Base-by-base conservation (phyloP, 345 rosid species). In the Rhodamnia argentea region DNA sequence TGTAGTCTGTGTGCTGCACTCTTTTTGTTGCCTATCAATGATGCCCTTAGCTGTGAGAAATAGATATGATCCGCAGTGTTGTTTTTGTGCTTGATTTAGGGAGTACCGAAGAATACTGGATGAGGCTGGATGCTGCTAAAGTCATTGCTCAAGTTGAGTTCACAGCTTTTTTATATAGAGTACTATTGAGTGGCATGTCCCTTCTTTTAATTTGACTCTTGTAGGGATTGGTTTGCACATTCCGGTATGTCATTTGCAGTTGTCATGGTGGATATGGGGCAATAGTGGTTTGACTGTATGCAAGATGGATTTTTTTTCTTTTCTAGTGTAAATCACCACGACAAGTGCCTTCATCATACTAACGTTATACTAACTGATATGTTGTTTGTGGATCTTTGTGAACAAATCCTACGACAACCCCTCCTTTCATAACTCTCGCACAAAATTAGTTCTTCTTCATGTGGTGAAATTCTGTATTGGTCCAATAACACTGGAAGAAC, bases 61-160 rank as follows among this genome's bases (percentile, higher is more conserved):
- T 60, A 27, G 1, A 60, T 14, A 27, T 60, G 47, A 54, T 27
- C 57, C 10, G 3, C 18, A 24, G 24, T 62, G 74, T 12, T 51
- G 85, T 83, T 59, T 53, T 58, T 87, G 50, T 82, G 84, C 3
- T 82, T 87, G 84, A 55, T 90, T 86, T 87, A 96, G 98, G 98
- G 78, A 96, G 99, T 86, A 94, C 98, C 6, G 96, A 93, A 83
- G 98, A 96, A 84, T 95, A 92, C 87, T 96, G 99, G 99, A 92
- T 91, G 91, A 94, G 99, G 88, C 88, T 84, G 86, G 99, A 96
- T 87, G 99, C 98, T 3, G 99, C 96, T 86, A 92, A 91, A 88
- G 95, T 94, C 85, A 83, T 96, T 84, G 96, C 99, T 92, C 94
- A 89, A 86, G 99, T 96, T 91, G 90, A 93, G 93, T 90, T 81